These are phyloP conservation scores for Stropharia rugosoannulata DNA, from an alignment of 768 basidiomycete genomes.

Conservation along the genomic window DNA sequence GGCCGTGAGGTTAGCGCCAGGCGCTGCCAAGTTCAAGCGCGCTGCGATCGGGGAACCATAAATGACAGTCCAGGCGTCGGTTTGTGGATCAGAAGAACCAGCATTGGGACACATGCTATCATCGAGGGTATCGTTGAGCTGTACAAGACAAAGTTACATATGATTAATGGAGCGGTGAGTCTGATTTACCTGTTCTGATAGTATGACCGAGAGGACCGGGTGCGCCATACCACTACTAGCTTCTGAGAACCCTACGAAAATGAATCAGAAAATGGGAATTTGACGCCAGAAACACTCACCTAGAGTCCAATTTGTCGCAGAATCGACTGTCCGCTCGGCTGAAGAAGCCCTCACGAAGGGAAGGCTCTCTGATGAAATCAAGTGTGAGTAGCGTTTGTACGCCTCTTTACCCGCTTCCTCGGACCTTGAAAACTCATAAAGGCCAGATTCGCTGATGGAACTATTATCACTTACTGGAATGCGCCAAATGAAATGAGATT, in stretches of 20 bases:
- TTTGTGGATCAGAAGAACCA: slow-evolving; percentile 42
- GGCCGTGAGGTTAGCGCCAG: slow-evolving; percentile 57
- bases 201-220: slow-evolving; percentile 52
- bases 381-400: slow-evolving; percentile 51
- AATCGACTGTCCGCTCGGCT: slow-evolving; percentile 59
- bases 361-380: slow-evolving; percentile 40
- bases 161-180: not conserved
- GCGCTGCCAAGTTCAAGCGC: slow-evolving; percentile 59
- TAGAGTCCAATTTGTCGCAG: slow-evolving; percentile 81
- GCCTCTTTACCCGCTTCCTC: slow-evolving; percentile 48
- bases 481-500: slow-evolving; percentile 69
- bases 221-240: slow-evolving; percentile 1
- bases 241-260: too few relatives aligned
- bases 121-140: slow-evolving; percentile 52
- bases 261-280: slow-evolving; percentile 70
- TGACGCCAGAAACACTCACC: slow-evolving; percentile 55
- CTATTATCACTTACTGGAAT: slow-evolving; percentile 47
- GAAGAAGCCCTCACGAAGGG: slow-evolving; percentile 52
- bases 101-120: slow-evolving; percentile 51
- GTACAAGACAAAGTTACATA: not conserved
- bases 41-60: slow-evolving; percentile 56
- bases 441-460: not conserved
- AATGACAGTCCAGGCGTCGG: slow-evolving; percentile 48
- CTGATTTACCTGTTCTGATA: slow-evolving; percentile 52
- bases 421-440: slow-evolving; percentile 23